Evolutionary conservation across 2,329 filamentous ascomycete genomes (phyloP).

Genomic region (Tolypocladium sp.): DNA sequence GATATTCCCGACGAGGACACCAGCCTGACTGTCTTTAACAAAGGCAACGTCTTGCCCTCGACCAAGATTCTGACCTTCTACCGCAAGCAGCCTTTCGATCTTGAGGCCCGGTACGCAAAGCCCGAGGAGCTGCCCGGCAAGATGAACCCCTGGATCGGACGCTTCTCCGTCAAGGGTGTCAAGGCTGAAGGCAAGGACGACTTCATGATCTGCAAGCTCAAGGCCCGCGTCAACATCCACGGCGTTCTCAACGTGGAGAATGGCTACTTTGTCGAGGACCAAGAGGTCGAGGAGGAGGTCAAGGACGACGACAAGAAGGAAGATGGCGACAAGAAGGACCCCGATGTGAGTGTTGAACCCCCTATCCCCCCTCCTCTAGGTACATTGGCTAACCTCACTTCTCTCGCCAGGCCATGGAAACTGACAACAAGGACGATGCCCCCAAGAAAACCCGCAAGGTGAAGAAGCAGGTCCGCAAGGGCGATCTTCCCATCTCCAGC

Average conservation of each 20-base stretch:
- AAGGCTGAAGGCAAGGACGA: constrained; percentile 89
- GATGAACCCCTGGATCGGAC: constrained; percentile 88
- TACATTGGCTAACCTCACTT: constrained; percentile 14
- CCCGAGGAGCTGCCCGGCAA: constrained; percentile 82
- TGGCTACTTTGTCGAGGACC: constrained; percentile 96
- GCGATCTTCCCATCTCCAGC: constrained; percentile 79
- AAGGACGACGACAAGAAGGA: constrained; percentile 70
- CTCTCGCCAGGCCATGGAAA: constrained; percentile 66
- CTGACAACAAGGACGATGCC: constrained; percentile 59
- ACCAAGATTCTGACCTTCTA: constrained; percentile 99
- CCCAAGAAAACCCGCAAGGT: constrained; percentile 91
- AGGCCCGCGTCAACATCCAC: constrained; percentile 93
- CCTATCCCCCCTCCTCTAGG: neutral
- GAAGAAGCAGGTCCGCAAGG: constrained; percentile 98
- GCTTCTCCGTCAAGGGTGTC: constrained; percentile 96
- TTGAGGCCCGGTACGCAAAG: constrained; percentile 89
- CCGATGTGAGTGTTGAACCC: constrained; percentile 53
- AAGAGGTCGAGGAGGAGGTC: constrained; percentile 91
- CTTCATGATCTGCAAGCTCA: constrained; percentile 99
- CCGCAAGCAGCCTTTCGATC: constrained; percentile 92
- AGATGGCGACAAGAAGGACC: constrained; percentile 53
- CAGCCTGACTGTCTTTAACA: constrained; percentile 93
- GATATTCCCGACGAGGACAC: constrained; percentile 99
- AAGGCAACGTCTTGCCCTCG: constrained; percentile 91
- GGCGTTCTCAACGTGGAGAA: constrained; percentile 94